Evolutionary conservation across 1,284 basidiomycete genomes (phyloP).

Genomic region (Cystobasidiaceae sp.): DNA sequence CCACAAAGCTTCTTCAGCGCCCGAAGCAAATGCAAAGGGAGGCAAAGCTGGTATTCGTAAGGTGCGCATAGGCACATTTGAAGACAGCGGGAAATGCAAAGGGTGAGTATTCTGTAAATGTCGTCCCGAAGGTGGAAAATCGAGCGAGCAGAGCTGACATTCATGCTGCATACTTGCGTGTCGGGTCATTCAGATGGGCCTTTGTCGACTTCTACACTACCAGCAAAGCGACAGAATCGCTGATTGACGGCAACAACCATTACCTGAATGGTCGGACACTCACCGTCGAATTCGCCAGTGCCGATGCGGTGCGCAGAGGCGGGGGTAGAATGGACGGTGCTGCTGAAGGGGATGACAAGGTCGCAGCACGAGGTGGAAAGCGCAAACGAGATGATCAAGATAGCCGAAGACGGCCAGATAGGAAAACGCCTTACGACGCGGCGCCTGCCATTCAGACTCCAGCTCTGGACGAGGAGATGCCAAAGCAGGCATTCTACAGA

Average conservation of each 20-base stretch:
- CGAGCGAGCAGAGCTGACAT: too few relatives aligned
- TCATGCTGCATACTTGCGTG: neutral
- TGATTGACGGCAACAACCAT: conserved; percentile 80
- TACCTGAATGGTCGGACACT: conserved; percentile 75
- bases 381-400: conserved; percentile 14
- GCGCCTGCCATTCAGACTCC: too few relatives aligned
- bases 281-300: conserved; percentile 78
- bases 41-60: conserved; percentile 66
- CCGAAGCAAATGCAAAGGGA: neutral
- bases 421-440: neutral
- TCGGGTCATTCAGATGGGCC: conserved; percentile 64
- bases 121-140: too few relatives aligned
- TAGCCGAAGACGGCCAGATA: conserved; percentile 15
- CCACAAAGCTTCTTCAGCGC: too few relatives aligned
- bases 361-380: conserved; percentile 30
- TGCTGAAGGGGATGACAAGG: conserved; percentile 29
- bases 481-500: conserved; percentile 43
- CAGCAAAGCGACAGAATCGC: conserved; percentile 71
- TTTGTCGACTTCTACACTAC: conserved; percentile 84
- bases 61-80: conserved; percentile 88
- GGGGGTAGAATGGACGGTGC: conserved; percentile 41
- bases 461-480: neutral
- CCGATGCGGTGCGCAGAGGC: conserved; percentile 73
- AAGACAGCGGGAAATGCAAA: conserved; percentile 90
- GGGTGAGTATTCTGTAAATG: conserved; percentile 57